Conservation (phyloP, 2,329 filamentous ascomycete species). For the Paracoccidioides lutzii region DNA sequence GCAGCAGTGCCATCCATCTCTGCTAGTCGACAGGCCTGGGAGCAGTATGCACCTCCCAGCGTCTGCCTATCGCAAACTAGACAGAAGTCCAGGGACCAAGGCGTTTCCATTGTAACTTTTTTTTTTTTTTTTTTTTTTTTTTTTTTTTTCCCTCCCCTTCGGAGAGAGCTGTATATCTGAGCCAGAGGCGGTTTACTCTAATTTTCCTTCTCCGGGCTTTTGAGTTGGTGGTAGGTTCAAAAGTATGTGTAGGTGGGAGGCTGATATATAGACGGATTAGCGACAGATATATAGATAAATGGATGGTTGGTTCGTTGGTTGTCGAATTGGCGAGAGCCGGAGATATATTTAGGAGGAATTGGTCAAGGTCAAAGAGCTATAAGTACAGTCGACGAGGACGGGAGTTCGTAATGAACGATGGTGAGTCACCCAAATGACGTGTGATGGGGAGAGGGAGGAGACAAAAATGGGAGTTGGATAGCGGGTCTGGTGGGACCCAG, state of each 20-base stretch:
- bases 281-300: neutral
- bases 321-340: neutral
- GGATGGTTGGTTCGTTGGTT: neutral
- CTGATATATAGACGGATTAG: neutral
- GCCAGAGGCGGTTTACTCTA: neutral
- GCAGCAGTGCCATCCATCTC: constrained; percentile 62
- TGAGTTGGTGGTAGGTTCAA: neutral
- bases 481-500: neutral
- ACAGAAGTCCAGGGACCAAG: constrained; percentile 85
- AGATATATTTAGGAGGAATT: neutral
- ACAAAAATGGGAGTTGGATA: neutral
- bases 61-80: constrained; percentile 86
- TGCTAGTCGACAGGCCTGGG: constrained; percentile 75
- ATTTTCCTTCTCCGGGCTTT: neutral
- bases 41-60: constrained; percentile 73
- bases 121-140: neutral
- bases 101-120: constrained; percentile 21
- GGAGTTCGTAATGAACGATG: neutral
- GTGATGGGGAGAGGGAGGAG: neutral
- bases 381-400: neutral
- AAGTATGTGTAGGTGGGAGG: neutral
- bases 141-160: too few species aligned
- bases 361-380: neutral
- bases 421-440: neutral
- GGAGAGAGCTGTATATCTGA: neutral